These are phyloP conservation scores for Chloromonas sp. DNA, from an alignment of 163 green algal genomes.

Conservation along the genomic window DNA sequence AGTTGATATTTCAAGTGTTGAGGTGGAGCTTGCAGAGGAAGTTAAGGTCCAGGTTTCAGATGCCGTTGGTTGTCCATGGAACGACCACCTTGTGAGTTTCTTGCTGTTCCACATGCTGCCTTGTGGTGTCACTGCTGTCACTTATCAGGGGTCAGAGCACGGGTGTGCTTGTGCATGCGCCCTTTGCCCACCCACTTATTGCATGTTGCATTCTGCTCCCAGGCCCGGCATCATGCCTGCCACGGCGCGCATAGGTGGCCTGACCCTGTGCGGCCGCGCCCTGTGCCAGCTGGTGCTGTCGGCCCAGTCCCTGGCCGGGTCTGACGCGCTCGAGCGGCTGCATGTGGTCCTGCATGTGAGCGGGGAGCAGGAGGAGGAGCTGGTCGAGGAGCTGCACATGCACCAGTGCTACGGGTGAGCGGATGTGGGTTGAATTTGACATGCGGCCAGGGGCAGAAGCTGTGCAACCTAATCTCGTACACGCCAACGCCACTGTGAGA, in stretches of 20 bases:
- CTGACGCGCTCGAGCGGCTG: slow-evolving; percentile 21
- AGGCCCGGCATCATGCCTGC: slow-evolving; percentile 3
- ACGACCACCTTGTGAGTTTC: too few relatives aligned
- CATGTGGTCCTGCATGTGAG: slow-evolving; percentile 37
- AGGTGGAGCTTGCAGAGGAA: too few relatives aligned
- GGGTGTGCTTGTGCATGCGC: background rate
- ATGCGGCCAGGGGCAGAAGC: background rate
- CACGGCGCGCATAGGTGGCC: slow-evolving; percentile 15
- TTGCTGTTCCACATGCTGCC: too few relatives aligned
- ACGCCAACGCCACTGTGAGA: background rate
- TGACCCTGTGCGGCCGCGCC: slow-evolving; percentile 25
- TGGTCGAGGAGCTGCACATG: slow-evolving; percentile 30
- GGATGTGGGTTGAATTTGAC: background rate
- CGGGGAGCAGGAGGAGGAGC: slow-evolving; percentile 36
- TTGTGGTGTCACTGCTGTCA: background rate
- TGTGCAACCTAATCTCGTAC: background rate
- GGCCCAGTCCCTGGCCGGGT: slow-evolving; percentile 6
- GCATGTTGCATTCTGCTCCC: background rate
- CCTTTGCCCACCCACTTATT: background rate
- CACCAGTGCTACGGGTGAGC: slow-evolving; percentile 34
- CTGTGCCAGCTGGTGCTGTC: slow-evolving; percentile 26
- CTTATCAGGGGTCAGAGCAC: background rate
- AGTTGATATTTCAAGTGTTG: too few relatives aligned
- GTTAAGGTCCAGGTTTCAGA: too few relatives aligned
- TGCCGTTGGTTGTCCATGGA: too few relatives aligned